Evolutionary conservation across 306 rosid species (phyloP).

Genomic region (Dalbergia cochinchinensis): DNA sequence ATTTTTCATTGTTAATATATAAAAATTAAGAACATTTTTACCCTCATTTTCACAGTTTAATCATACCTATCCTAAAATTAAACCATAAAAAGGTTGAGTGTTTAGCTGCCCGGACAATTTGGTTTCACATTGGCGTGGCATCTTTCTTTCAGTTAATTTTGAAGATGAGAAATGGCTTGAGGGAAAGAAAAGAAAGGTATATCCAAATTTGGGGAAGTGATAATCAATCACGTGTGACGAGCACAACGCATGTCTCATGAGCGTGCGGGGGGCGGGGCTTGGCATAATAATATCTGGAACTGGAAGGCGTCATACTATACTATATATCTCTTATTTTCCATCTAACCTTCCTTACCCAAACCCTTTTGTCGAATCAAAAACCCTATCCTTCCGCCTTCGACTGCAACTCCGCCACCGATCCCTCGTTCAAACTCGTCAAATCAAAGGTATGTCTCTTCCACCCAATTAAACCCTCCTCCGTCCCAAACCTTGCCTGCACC

Average conservation of each 20-base stretch:
- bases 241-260: background rate
- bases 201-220: background rate
- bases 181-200: no score
- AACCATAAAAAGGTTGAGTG: no score
- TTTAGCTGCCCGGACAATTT: no score
- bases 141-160: no score
- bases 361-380: slow-evolving; percentile 33
- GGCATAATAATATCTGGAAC: background rate
- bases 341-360: no score
- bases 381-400: slow-evolving; percentile 43
- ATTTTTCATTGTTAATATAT: no score
- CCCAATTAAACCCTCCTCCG: background rate
- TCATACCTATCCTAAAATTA: no score
- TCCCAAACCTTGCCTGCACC: background rate
- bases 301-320: background rate
- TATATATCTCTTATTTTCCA: background rate
- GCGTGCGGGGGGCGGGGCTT: background rate
- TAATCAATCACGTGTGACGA: background rate
- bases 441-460: slow-evolving; percentile 32
- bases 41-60: no score
- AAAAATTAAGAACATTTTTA: no score
- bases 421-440: slow-evolving; percentile 39
- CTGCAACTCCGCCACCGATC: slow-evolving; percentile 41
- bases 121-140: no score
- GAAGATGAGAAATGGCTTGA: no score